Conservation (phyloP, 192 early-diverging fungal genomes). For the Thamnidium elegans region DNA sequence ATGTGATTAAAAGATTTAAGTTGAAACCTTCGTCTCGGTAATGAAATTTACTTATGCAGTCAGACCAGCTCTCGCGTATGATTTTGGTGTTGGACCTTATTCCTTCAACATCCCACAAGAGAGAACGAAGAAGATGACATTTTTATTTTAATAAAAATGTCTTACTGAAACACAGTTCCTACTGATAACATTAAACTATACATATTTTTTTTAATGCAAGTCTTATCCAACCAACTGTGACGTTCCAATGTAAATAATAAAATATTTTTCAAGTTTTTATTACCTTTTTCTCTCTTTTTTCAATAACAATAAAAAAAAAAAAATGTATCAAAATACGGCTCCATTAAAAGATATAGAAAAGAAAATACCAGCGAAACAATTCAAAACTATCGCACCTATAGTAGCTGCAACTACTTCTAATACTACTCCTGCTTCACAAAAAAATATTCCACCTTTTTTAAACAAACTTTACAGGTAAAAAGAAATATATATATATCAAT, state of each 20-base stretch:
- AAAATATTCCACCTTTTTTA: conserved; percentile 83
- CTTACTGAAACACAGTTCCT: no score
- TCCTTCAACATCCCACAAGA: no score
- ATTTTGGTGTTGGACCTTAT: no score
- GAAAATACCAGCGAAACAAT: neutral
- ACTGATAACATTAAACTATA: no score
- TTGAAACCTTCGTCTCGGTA: no score
- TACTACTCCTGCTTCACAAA: neutral
- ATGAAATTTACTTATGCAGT: no score
- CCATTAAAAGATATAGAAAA: no score
- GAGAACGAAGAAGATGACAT: no score
- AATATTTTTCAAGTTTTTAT: neutral
- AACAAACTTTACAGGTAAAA: conserved; percentile 86
- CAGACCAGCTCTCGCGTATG: no score
- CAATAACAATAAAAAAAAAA: conserved; percentile 56
- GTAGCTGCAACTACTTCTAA: neutral
- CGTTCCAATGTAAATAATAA: neutral
- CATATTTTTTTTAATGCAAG: no score
- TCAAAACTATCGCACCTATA: neutral
- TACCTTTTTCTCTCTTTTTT: conserved; percentile 65
- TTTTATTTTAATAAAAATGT: no score
- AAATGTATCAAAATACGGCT: conserved; percentile 50
- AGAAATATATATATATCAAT: neutral
- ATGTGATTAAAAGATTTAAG: no score
- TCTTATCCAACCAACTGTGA: neutral